Evolutionary conservation across 2,329 filamentous ascomycete genomes (phyloP).

Genomic region (Pseudogymnoascus sp.): DNA sequence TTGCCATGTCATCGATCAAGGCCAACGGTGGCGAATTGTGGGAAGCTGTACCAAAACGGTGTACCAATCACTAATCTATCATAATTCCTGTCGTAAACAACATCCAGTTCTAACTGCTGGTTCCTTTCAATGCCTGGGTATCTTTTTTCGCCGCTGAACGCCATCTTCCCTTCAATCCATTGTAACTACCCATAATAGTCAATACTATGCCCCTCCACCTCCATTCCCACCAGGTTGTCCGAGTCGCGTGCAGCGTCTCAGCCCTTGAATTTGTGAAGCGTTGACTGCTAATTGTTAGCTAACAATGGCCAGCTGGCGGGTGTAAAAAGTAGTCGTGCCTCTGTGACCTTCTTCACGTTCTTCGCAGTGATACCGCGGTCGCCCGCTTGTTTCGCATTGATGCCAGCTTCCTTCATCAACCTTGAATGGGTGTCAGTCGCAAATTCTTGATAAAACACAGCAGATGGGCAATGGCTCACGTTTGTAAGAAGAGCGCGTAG

Average conservation of each 20-base stretch:
- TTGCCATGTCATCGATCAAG: not conserved
- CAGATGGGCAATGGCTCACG: slow-evolving; percentile 33
- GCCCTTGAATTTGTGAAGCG: slow-evolving; percentile 26
- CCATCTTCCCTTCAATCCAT: not conserved
- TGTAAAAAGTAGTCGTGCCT: slow-evolving; percentile 40
- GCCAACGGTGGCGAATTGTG: not conserved
- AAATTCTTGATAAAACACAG: not conserved
- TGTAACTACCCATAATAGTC: not conserved
- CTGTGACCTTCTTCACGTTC: slow-evolving; percentile 68
- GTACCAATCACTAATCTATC: not conserved
- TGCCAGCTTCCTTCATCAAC: slow-evolving; percentile 70
- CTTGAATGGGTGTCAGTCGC: slow-evolving; percentile 32
- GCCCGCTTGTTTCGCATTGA: slow-evolving; percentile 63
- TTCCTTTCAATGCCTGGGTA: not conserved
- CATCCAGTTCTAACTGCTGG: not conserved
- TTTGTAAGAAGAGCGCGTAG: slow-evolving; percentile 71
- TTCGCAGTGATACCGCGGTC: slow-evolving; percentile 67
- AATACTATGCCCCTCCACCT: not conserved
- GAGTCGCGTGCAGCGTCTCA: slow-evolving; percentile 10
- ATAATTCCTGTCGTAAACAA: slow-evolving; percentile 1
- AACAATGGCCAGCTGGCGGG: not conserved
- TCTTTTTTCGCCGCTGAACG: slow-evolving; percentile 1
- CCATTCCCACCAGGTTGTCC: not conserved
- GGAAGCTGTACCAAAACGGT: not conserved
- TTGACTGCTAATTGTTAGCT: slow-evolving; percentile 15